Base-by-base conservation (phyloP, 2,329 filamentous ascomycete genomes). In the Epichloe bromicola region DNA sequence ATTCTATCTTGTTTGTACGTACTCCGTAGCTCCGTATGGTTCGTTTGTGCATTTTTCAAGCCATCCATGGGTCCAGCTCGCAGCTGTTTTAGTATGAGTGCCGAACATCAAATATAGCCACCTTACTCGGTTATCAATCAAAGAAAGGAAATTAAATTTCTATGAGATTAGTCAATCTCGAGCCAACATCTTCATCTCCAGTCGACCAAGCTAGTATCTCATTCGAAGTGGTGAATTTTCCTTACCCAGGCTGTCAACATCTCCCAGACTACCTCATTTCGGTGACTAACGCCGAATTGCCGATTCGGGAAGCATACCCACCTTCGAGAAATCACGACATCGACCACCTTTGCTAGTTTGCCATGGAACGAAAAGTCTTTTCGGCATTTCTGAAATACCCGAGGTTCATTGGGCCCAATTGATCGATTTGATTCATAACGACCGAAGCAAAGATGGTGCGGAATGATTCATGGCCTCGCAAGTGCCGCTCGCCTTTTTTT, bases 281-380 rank as follows among this genome's bases (percentile, higher is more conserved):
- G 52, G 54, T 54, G 53, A 50, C 54, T 49, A 54, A 56, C 54
- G 53, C 39, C 37, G 44, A 38, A n/a, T 37, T 49, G 20, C 30
- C 36, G 38, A n/a, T 45, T 49, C 7, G 40, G 26, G 43, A 37
- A 52, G 12, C 20, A 49, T 49, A 52, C 43, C 51, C 51, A 52
- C 51, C 38, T 43, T 15, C 34, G 14, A 20, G 41, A 52, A 57
- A 45, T 54, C 43, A 48, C 20, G 40, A 51, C 51, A 48, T 48
- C 26, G 30, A 47, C 47, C 43, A 36, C 34, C 36, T n/a, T 37
- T 33, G 14, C 17, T 17, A 10, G 3, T 37, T 12, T 47, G 20
- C 10, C 41, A 33, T 19, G 17, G 33, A 20, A 38, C 15, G 6
- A 44, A 49, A 23, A 38, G 5, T 30, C 12, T 17, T 19, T 23